These are phyloP conservation scores for Phytophthora colocasiae DNA, from an alignment of 352 stramenopile genomes.

Conservation along the genomic window DNA sequence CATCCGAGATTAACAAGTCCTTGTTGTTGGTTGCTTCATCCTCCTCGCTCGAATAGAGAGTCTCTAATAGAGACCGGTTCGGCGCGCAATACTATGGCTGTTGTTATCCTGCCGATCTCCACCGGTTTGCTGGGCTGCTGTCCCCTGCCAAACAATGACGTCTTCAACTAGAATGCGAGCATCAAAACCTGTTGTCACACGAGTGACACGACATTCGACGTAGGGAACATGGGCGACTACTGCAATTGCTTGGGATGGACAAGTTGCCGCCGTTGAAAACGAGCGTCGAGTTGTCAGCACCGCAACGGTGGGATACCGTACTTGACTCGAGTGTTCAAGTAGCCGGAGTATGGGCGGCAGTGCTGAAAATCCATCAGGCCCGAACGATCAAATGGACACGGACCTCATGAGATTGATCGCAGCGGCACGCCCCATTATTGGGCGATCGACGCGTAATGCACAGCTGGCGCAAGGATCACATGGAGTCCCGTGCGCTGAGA, in stretches of 20 bases:
- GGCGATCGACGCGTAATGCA: conserved; percentile 15
- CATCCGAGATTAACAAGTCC: too few relatives aligned
- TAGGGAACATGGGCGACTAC: conserved; percentile 3
- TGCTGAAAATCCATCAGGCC: conserved; percentile 30
- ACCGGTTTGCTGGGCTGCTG: too few relatives aligned
- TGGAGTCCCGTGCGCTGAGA: conserved; percentile 25
- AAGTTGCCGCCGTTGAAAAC: background rate
- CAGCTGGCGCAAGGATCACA: conserved; percentile 37
- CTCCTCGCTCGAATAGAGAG: too few relatives aligned
- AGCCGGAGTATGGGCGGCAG: conserved; percentile 1
- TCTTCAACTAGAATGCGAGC: too few relatives aligned
- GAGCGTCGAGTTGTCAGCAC: conserved; percentile 6
- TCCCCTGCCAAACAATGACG: too few relatives aligned
- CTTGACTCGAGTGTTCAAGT: too few relatives aligned
- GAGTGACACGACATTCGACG: too few relatives aligned
- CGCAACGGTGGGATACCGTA: background rate
- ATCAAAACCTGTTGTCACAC: too few relatives aligned
- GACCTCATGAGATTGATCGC: conserved; percentile 31
- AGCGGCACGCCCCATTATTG: conserved; percentile 17
- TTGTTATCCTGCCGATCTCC: too few relatives aligned
- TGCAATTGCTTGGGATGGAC: conserved; percentile 11
- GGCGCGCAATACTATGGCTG: too few relatives aligned
- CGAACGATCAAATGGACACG: conserved; percentile 19
- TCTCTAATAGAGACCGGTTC: too few relatives aligned
- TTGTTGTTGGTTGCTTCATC: too few relatives aligned